Percentiles rank a stretch among this genome's conserved stretches.
Conservation (phyloP, 179 eudicot species). For the Patellifolia procumbens region DNA sequence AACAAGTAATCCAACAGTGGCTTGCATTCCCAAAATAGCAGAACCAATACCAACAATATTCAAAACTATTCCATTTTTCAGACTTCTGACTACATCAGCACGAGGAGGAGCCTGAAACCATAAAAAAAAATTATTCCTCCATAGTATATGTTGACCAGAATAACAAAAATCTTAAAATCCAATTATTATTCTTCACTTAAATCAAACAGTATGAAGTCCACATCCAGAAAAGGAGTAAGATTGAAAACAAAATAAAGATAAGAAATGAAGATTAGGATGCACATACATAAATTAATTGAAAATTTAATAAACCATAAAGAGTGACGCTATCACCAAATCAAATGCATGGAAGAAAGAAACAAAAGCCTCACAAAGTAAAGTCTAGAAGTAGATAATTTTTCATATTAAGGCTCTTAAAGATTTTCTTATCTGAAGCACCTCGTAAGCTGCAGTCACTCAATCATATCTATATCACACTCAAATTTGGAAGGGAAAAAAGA, state of each 20-base stretch:
- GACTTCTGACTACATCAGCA: conserved; percentile 79
- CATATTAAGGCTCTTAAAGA: neutral
- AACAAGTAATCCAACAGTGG: conserved; percentile 86
- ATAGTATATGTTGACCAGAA: neutral
- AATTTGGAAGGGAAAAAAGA: neutral
- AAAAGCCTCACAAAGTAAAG: neutral
- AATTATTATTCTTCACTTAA: neutral
- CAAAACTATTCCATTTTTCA: conserved; percentile 68
- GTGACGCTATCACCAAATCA: neutral
- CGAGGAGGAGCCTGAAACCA: conserved; percentile 92
- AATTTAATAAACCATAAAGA: neutral
- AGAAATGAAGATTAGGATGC: neutral
- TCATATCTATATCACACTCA: neutral
- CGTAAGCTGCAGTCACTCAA: neutral
- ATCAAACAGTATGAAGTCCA: neutral
- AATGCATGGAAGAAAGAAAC: neutral
- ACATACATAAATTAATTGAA: neutral
- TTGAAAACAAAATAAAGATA: neutral
- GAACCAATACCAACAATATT: conserved; percentile 92
- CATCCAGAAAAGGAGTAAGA: neutral
- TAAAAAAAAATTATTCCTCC: neutral
- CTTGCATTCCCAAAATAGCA: conserved; percentile 88
- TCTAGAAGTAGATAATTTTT: neutral
- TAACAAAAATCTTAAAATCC: neutral
- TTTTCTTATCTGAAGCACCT: neutral